phyloP scores from a whole-genome alignment of 108 stramenopile genomes.

The Nannochloropsis oceanica region DNA sequence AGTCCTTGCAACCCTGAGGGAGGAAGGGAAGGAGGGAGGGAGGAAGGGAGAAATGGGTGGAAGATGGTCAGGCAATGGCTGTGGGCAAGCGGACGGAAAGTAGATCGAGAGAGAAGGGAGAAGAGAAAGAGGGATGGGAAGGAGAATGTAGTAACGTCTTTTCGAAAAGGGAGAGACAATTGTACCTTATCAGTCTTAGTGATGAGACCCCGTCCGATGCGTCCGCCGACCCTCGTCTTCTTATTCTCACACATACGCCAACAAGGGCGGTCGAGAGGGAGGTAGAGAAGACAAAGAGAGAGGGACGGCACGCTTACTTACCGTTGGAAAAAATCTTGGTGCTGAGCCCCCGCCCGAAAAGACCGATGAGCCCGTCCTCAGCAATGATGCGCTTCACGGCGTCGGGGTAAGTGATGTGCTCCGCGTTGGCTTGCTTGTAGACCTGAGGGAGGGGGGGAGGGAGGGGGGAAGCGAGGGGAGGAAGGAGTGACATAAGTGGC shows the following conservation, averaged over 20 bases:
- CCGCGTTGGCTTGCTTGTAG: slow-evolving; percentile 83
- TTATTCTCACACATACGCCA: neutral
- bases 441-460: neutral
- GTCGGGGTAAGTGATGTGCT: slow-evolving; percentile 69
- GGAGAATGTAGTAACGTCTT: neutral
- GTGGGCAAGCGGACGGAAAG: neutral
- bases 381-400: slow-evolving; percentile 65
- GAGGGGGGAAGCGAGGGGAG: neutral
- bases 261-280: neutral
- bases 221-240: neutral
- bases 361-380: slow-evolving; percentile 69
- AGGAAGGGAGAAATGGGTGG: neutral
- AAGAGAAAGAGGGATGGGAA: neutral
- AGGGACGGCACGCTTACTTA: slow-evolving; percentile 31
- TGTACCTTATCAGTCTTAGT: neutral
- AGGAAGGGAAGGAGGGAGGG: neutral
- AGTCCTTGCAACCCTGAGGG: slow-evolving; percentile 53
- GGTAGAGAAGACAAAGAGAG: neutral
- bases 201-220: neutral
- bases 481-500: neutral
- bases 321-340: slow-evolving; percentile 98
- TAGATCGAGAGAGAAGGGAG: neutral
- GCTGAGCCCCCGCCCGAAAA: slow-evolving; percentile 90
- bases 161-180: neutral
- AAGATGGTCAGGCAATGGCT: no score